These are phyloP conservation scores for Coelastrella sp. DNA, from an alignment of 139 green algal species.

Conservation along the genomic window DNA sequence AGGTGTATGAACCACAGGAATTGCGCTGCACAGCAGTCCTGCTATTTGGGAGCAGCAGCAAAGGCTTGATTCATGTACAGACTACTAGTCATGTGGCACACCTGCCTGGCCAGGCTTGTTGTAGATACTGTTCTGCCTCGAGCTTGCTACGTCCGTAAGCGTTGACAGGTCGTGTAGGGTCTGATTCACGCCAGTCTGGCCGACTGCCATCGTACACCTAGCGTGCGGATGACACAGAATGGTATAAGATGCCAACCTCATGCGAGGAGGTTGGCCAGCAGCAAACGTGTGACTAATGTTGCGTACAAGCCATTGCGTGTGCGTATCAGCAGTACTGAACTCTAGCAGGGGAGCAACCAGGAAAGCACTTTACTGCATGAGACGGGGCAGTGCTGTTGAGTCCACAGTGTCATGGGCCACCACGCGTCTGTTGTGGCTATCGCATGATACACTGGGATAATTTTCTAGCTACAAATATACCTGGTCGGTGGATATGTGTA, in stretches of 20 bases:
- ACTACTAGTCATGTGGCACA: not conserved
- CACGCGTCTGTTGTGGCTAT: not conserved
- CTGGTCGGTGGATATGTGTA: constrained; percentile 90
- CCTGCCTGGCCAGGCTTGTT: constrained; percentile 31
- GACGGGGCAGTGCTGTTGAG: too few species aligned
- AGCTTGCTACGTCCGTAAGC: constrained; percentile 85
- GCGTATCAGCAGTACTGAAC: too few species aligned
- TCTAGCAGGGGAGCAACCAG: too few species aligned
- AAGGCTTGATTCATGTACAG: not conserved
- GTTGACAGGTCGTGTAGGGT: constrained; percentile 74
- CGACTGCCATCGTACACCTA: constrained; percentile 74
- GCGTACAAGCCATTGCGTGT: too few species aligned
- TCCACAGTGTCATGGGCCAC: too few species aligned
- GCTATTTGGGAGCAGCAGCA: not conserved
- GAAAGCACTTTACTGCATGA: too few species aligned
- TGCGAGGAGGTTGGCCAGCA: too few species aligned
- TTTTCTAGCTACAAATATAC: constrained; percentile 37
- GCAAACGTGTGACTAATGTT: too few species aligned
- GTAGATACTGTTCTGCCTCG: constrained; percentile 72
- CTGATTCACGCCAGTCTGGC: constrained; percentile 68
- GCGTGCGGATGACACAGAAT: not conserved
- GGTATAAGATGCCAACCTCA: too few species aligned
- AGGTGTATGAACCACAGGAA: too few species aligned
- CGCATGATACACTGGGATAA: not conserved
- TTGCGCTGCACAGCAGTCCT: too few species aligned